Conservation (phyloP, 257 asterid genomes). For the Rubia yunnanensis region DNA sequence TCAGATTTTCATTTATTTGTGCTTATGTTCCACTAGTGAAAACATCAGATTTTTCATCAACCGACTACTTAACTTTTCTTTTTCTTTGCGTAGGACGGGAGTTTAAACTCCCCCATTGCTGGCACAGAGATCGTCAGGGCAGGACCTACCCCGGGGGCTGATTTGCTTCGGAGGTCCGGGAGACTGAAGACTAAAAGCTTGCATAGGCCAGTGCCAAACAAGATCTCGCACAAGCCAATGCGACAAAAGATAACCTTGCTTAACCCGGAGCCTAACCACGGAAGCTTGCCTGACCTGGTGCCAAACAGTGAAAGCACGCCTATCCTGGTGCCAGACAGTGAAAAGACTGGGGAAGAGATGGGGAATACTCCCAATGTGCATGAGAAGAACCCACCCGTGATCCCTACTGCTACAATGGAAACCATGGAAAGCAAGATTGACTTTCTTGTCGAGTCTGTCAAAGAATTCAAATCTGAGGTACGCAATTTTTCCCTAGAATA, state of each 20-base stretch:
- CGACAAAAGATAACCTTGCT: no score
- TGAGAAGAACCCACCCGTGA: slow-evolving; percentile 11
- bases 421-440: slow-evolving; percentile 29
- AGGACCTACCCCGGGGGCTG: no score
- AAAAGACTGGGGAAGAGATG: slow-evolving; percentile 7
- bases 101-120: background rate
- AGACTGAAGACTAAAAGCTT: background rate
- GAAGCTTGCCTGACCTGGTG: background rate
- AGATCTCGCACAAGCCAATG: no score
- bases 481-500: background rate
- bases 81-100: background rate
- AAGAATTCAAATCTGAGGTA: slow-evolving; percentile 28
- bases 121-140: background rate
- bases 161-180: background rate
- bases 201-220: background rate
- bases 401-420: background rate
- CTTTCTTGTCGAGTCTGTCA: slow-evolving; percentile 23
- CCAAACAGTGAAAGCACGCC: background rate
- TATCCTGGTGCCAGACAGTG: background rate
- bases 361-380: slow-evolving; percentile 14
- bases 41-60: background rate
- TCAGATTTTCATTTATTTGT: no score
- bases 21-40: background rate
- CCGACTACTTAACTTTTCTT: background rate
- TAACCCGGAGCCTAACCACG: background rate